A percentile compares a stretch with the other conserved stretches of the same genome.
phyloP scores from a whole-genome alignment of 371 early-diverging fungal species.

The Parasitella parasitica region DNA sequence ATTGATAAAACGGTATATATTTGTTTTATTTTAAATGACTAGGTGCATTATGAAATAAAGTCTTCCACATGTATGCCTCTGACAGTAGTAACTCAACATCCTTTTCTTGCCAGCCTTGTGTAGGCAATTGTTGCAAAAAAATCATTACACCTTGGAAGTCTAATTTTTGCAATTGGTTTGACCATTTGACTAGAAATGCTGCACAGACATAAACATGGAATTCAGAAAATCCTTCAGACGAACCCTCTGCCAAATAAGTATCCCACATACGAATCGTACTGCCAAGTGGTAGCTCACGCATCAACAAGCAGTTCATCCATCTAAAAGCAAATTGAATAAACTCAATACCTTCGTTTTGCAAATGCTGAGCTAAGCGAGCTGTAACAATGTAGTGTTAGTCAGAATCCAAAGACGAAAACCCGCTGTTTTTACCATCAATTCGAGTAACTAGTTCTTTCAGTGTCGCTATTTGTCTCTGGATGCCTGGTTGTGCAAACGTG shows the following conservation, averaged over 20 bases:
- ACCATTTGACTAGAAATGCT: constrained; percentile 94
- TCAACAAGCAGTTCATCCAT: constrained; percentile 99
- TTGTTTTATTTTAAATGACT: constrained; percentile 59
- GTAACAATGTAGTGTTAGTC: not conserved
- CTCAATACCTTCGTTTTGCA: constrained; percentile 87
- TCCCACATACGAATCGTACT: constrained; percentile 98
- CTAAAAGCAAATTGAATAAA: constrained; percentile 98
- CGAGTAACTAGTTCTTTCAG: constrained; percentile 89
- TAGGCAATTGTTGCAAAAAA: constrained; percentile 91
- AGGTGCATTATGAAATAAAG: constrained; percentile 87
- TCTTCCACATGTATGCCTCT: constrained; percentile 96
- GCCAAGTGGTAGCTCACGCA: constrained; percentile 90
- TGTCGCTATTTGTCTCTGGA: constrained; percentile 85
- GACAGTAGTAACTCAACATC: constrained; percentile 92
- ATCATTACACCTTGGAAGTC: constrained; percentile 96
- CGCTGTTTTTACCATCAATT: constrained; percentile 72
- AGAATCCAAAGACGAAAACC: not conserved
- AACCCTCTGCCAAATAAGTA: constrained; percentile 90
- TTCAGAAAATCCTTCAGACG: constrained; percentile 87
- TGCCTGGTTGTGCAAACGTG: constrained; percentile 96
- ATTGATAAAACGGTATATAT: no score
- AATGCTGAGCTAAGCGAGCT: constrained; percentile 80
- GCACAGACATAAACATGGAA: constrained; percentile 98
- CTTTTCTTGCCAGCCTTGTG: constrained; percentile 83
- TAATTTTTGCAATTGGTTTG: constrained; percentile 75